Percentiles rank a stretch among this genome's conserved stretches.
Conservation (phyloP, 2,329 filamentous ascomycete species). For the Xenoacremonium recifei region DNA sequence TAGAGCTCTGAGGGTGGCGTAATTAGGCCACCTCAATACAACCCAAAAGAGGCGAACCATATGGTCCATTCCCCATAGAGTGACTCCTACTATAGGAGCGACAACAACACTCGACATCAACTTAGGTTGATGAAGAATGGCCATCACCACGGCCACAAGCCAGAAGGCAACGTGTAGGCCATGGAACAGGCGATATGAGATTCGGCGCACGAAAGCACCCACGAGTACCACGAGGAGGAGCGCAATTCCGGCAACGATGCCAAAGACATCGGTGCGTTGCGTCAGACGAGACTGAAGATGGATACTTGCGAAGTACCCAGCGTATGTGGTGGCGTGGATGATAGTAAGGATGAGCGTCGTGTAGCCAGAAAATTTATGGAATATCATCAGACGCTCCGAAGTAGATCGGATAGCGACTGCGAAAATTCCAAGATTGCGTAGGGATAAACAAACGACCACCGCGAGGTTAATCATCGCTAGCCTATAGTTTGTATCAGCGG, state of each 20-base stretch:
- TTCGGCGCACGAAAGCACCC: conserved; percentile 41
- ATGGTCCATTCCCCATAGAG: too few relatives aligned
- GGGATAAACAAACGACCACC: conserved; percentile 51
- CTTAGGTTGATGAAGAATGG: conserved; percentile 55
- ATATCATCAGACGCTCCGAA: conserved; percentile 57
- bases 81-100: too few relatives aligned
- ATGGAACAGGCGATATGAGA: conserved; percentile 58
- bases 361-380: conserved; percentile 55
- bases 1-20: too few relatives aligned
- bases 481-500: too few relatives aligned
- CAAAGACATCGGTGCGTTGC: conserved; percentile 41
- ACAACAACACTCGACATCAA: too few relatives aligned
- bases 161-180: conserved; percentile 50
- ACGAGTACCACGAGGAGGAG: conserved; percentile 45
- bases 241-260: conserved; percentile 46
- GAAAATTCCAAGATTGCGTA: too few relatives aligned
- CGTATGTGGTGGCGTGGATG: conserved; percentile 46
- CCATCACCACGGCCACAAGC: conserved; percentile 44
- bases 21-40: too few relatives aligned
- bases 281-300: conserved; percentile 32
- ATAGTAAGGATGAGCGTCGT: conserved; percentile 45
- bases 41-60: too few relatives aligned
- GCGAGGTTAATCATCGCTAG: conserved; percentile 44
- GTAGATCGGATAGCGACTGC: too few relatives aligned
- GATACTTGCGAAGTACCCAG: conserved; percentile 35